phyloP scores from a whole-genome alignment of 805 yeast species.

The Schizosaccharomyces japonicus region DNA sequence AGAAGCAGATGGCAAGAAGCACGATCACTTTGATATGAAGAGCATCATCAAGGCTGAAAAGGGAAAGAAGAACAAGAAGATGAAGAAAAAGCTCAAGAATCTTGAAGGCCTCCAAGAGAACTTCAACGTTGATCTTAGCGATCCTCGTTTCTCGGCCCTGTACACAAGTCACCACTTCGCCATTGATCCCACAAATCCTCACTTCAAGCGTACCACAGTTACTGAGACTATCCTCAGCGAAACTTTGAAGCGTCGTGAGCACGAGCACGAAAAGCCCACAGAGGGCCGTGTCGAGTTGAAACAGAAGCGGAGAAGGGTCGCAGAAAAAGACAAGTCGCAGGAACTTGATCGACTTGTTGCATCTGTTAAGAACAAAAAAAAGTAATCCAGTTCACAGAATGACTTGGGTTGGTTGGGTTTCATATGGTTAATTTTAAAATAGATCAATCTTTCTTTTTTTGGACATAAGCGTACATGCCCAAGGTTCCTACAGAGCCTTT shows the following conservation, averaged over 20 bases:
- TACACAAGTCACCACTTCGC: slow-evolving; percentile 76
- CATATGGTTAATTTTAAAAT: too few relatives aligned
- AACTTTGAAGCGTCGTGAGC: slow-evolving; percentile 20
- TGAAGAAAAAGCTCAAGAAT: slow-evolving; percentile 22
- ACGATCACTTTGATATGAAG: slow-evolving; percentile 56
- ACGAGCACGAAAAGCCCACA: not conserved
- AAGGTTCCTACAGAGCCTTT: too few relatives aligned
- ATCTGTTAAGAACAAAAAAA: not conserved
- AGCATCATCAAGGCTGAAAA: slow-evolving; percentile 56
- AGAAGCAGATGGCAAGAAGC: slow-evolving; percentile 19
- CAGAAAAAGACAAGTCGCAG: not conserved
- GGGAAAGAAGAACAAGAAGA: slow-evolving; percentile 11
- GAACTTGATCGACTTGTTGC: not conserved
- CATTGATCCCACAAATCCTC: slow-evolving; percentile 82
- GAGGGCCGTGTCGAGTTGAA: not conserved
- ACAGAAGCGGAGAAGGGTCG: not conserved
- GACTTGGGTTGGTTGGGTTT: too few relatives aligned
- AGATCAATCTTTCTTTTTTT: too few relatives aligned
- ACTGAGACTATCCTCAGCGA: slow-evolving; percentile 67
- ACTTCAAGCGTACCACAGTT: slow-evolving; percentile 64
- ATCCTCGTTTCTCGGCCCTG: slow-evolving; percentile 64
- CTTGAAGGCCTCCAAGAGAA: slow-evolving; percentile 28
- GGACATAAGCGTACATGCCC: too few relatives aligned
- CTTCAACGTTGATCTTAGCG: slow-evolving; percentile 49
- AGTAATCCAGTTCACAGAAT: not conserved